Evolutionary conservation across 345 rosid genomes (phyloP).

Genomic region (Sisymbrium irio): DNA sequence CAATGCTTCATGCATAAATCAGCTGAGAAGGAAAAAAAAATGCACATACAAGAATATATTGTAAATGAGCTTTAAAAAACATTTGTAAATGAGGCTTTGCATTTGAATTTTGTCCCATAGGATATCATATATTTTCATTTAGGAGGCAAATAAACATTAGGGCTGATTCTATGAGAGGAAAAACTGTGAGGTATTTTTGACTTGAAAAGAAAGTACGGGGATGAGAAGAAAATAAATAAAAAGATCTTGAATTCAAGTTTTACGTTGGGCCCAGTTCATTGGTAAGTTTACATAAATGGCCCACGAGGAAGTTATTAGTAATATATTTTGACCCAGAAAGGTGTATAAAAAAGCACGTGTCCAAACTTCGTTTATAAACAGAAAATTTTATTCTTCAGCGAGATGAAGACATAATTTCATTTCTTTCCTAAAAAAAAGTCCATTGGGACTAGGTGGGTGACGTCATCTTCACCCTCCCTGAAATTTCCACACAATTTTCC

Average conservation of each 20-base stretch:
- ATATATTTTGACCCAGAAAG: slow-evolving; percentile 12
- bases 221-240: not conserved
- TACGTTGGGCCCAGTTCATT: slow-evolving; percentile 1
- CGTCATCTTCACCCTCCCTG: slow-evolving; percentile 22
- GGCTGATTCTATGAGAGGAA: not conserved
- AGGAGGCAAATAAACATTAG: not conserved
- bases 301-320: slow-evolving; percentile 5
- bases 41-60: not conserved
- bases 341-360: slow-evolving; percentile 11
- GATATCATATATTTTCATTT: not conserved
- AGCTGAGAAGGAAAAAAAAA: not conserved
- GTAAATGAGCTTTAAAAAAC: not conserved
- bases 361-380: slow-evolving; percentile 6
- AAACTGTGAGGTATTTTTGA: not conserved
- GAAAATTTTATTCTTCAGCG: slow-evolving; percentile 7
- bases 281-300: not conserved
- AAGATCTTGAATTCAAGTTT: not conserved
- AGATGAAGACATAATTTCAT: slow-evolving; percentile 10
- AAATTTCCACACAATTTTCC: slow-evolving; percentile 5
- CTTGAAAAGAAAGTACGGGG: not conserved
- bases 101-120: not conserved
- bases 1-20: slow-evolving; percentile 37
- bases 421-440: slow-evolving; percentile 2
- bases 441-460: slow-evolving; percentile 26
- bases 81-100: slow-evolving; percentile 3